These are phyloP conservation scores for Tricholoma saponaceum DNA, from an alignment of 768 basidiomycete genomes.

Conservation along the genomic window DNA sequence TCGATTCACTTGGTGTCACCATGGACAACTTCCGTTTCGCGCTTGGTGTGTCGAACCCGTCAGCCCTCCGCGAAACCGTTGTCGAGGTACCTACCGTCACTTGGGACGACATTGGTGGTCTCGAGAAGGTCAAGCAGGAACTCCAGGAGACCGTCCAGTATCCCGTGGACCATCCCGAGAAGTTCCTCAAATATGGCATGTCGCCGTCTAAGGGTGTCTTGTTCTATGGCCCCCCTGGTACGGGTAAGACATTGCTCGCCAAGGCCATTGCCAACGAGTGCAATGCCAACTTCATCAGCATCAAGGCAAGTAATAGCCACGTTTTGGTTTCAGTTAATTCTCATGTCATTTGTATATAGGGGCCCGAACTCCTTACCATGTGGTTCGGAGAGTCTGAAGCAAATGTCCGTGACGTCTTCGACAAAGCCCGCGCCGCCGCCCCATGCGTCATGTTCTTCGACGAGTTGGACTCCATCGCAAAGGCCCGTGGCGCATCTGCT, in stretches of 20 bases:
- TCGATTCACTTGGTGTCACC: conserved; percentile 97
- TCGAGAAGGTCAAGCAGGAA: conserved; percentile 99
- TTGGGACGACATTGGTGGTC: conserved; percentile 99
- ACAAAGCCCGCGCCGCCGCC: conserved; percentile 98
- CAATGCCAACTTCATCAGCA: conserved; percentile 99
- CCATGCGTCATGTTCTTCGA: conserved; percentile 99
- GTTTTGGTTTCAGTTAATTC: neutral
- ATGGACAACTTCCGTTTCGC: conserved; percentile 99
- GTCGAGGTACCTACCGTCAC: conserved; percentile 98
- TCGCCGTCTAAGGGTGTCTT: conserved; percentile 98
- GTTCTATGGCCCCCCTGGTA: conserved; percentile 99
- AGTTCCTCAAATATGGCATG: conserved; percentile 99
- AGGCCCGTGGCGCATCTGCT: conserved; percentile 86
- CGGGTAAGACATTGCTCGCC: conserved; percentile 97
- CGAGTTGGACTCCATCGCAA: conserved; percentile 98
- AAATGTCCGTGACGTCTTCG: conserved; percentile 98
- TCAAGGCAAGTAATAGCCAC: conserved; percentile 59
- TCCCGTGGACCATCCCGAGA: conserved; percentile 99
- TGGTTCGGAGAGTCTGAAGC: conserved; percentile 99
- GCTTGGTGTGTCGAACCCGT: conserved; percentile 95
- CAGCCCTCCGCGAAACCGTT: conserved; percentile 97
- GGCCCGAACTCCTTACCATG: conserved; percentile 97
- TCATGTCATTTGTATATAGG: conserved; percentile 36
- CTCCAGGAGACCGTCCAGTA: conserved; percentile 99
- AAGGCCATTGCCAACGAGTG: conserved; percentile 99